phyloP scores from a whole-genome alignment of 176 grass and related monocot genomes.

The Bolboschoenus planiculmis region DNA sequence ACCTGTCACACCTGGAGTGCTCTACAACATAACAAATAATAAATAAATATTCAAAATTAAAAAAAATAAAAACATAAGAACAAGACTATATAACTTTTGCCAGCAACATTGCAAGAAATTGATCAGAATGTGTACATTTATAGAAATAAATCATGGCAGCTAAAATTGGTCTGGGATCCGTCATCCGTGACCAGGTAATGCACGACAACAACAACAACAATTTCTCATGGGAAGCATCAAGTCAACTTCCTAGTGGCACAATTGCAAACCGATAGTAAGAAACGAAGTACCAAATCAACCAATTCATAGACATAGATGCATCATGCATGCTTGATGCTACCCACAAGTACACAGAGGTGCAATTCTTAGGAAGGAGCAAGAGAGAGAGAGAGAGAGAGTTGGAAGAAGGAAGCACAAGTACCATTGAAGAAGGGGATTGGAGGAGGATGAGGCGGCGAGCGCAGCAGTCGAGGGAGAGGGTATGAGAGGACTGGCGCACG shows the following conservation, averaged over 20 bases:
- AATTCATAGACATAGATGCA: background rate
- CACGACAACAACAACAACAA: background rate
- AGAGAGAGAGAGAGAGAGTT: background rate
- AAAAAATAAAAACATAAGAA: background rate
- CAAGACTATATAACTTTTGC: background rate
- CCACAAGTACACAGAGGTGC: background rate
- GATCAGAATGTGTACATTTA: background rate
- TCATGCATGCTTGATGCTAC: background rate
- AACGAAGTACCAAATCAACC: background rate
- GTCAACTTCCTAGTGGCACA: background rate
- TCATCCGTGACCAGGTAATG: background rate
- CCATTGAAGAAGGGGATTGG: conserved; percentile 72
- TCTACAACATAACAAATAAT: conserved; percentile 15
- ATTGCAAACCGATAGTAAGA: background rate
- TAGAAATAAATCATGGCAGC: background rate
- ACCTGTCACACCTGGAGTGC: conserved; percentile 57
- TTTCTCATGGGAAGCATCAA: background rate
- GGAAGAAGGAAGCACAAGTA: background rate
- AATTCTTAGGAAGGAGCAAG: background rate
- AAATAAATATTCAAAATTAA: background rate
- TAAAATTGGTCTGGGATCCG: background rate
- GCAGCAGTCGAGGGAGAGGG: conserved; percentile 64
- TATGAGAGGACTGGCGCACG: conserved; percentile 46
- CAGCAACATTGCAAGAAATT: background rate
- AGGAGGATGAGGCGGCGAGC: conserved; percentile 46